Base-by-base conservation (phyloP, 176 grass and related monocot species). In the Pontederia crassipes region DNA sequence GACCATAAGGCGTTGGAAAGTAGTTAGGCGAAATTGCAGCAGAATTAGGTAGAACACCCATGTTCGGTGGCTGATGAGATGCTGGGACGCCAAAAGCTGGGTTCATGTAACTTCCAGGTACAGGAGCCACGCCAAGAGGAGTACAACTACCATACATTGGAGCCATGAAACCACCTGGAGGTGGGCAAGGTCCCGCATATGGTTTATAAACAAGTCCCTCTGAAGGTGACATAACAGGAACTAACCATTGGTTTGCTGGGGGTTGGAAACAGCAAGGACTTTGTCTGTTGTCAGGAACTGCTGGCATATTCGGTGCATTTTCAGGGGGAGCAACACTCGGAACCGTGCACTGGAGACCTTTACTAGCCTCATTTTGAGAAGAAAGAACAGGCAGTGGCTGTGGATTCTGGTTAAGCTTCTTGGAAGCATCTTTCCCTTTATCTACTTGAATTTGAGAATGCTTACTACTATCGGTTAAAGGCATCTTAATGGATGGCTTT, bases 161-260 rank as follows among this genome's bases (percentile, higher is more conserved):
- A 16, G 92, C 68, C 56, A 97, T 32, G 50, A 97, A 80, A 57
- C 87, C 87, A 66, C 92, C 83, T 29, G 84, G 69, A 9, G 92
- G 87, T 26, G 84, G 92, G 54, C 81, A 96, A 3, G 69, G 68
- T 49, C 86, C 91, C 0, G 72, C 18, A 62, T 90, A 96, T 17
- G 91, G 83, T 40, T 91, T 97, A 70, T 91, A 97, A 48, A 97
- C 81, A 71, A 97, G 76, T 10, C 91, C 91, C 80, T 95, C 90
- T 9, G 75, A 90, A 1, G 87, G 81, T 45, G 84, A 78, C 92
- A 91, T 88, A 13, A 91, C 81, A 45, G 92, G 92, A 52, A 97
- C 73, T 4, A 97, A 59, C 92, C 87, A 91, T 69, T 88, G 92
- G 59, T 82, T 97, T 10, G 65, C 64, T 48, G 78, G 69, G 32